phyloP scores from a whole-genome alignment of 1,284 basidiomycete genomes.

The Ceratobasidium sp. region DNA sequence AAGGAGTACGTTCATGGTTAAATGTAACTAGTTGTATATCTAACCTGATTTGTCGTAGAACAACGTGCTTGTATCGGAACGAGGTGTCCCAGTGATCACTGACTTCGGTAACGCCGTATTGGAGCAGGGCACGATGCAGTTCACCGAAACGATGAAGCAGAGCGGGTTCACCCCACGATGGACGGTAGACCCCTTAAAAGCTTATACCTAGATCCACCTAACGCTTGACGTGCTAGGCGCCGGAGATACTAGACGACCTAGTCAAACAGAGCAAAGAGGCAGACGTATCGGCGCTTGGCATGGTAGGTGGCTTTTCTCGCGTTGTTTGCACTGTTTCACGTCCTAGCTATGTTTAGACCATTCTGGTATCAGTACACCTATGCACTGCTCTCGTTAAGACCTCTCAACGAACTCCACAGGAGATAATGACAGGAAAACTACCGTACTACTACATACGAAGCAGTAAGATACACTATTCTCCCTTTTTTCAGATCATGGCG shows the following conservation, averaged over 20 bases:
- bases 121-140: not conserved
- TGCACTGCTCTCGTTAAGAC: not conserved
- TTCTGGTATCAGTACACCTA: not conserved
- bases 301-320: not conserved
- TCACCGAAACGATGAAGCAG: not conserved
- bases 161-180: not conserved
- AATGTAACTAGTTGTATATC: not conserved
- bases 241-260: constrained; percentile 5
- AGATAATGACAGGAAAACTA: not conserved
- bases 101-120: constrained; percentile 1
- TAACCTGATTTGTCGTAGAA: not conserved
- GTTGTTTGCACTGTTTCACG: not conserved
- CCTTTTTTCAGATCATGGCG: no score
- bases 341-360: not conserved
- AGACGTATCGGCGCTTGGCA: not conserved
- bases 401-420: not conserved
- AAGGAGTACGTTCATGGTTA: not conserved
- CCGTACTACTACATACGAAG: not conserved
- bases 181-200: not conserved
- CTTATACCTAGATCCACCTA: not conserved
- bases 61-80: constrained; percentile 12
- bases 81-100: not conserved
- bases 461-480: not conserved
- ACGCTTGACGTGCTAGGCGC: not conserved
- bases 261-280: not conserved